phyloP scores from a whole-genome alignment of 495 filamentous ascomycete genomes.

The Pseudevernia furfuracea region DNA sequence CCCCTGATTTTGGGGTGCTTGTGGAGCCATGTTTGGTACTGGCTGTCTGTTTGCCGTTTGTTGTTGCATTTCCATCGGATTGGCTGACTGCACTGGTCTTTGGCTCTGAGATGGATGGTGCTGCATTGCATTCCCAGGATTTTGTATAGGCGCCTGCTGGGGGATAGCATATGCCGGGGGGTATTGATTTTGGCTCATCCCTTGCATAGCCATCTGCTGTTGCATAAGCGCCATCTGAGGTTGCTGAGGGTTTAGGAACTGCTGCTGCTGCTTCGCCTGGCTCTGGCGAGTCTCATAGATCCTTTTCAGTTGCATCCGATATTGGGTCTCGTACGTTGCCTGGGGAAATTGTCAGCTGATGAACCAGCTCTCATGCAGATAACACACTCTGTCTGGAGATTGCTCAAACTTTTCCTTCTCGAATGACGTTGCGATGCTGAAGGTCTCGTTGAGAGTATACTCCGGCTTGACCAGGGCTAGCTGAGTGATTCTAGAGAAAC shows the following conservation, averaged over 20 bases:
- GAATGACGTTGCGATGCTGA: constrained; percentile 42
- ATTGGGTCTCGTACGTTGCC: constrained; percentile 4
- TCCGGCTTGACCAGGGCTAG: constrained; percentile 45
- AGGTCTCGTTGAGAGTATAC: constrained; percentile 34
- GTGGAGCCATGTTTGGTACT: constrained; percentile 15
- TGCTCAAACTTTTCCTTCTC: constrained; percentile 44
- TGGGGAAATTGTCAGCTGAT: neutral
- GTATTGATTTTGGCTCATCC: constrained; percentile 13
- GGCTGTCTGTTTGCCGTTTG: constrained; percentile 21
- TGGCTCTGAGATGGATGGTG: neutral
- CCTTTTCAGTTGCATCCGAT: constrained; percentile 39
- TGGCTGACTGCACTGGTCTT: neutral
- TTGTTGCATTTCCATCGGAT: constrained; percentile 17
- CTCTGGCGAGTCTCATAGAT: constrained; percentile 20
- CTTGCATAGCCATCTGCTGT: constrained; percentile 38
- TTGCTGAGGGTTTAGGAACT: constrained; percentile 40
- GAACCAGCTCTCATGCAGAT: neutral
- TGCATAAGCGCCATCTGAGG: constrained; percentile 41
- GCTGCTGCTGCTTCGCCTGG: constrained; percentile 39
- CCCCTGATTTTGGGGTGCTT: constrained; percentile 8
- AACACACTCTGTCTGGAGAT: constrained; percentile 38
- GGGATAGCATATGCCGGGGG: constrained; percentile 3
- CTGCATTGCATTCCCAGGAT: neutral
- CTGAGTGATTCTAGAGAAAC: constrained; percentile 9
- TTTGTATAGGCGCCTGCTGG: constrained; percentile 2